Base-by-base conservation (phyloP, 768 basidiomycete species). In the Hysterangium stoloniferum region DNA sequence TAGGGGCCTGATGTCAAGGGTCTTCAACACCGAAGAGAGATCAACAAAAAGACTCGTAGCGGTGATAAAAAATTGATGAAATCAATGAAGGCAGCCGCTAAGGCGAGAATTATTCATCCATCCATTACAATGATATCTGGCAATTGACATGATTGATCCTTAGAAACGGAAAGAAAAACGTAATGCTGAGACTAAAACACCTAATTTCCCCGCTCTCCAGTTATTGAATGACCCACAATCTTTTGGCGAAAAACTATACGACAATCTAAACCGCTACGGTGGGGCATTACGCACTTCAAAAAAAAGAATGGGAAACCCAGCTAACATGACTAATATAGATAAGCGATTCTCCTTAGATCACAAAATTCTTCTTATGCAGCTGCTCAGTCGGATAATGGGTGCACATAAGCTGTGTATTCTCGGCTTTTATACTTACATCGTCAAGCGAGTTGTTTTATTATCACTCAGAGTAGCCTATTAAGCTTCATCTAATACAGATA, bases 301-400 rank as follows among this genome's bases (percentile, higher is more conserved):
- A 9, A 6, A n/a, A n/a, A n/a, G n/a, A n/a, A n/a, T n/a, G n/a
- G n/a, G n/a, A n/a, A n/a, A 22, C 31, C 27, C 13, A 1, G 8
- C 38, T 51, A 17, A 29, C n/a, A 34, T 35, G 19, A 29, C 12
- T 8, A 15, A 29, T 13, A 12, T 52, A 71, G 95, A 98, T 75
- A 93, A 91, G 65, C 86, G 86, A n/a, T 92, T 90, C 63, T 87
- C 90, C 28, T 78, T 98, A 52, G 94, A 97, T 59, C 96, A 98
- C 74, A 97, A 96, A 69, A 86, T 99, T 51, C 76, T 98, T 55
- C 74, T 97, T 63, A 95, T 98, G 91, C 92, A 96, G 62, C 84
- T 99, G 44, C 78, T 98, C 38, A 87, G 92, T 4, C 83, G 96
- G 41, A 86, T 97, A 31, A 93, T 92, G 80, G 90, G 90, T 25